Percentiles rank a stretch among this genome's conserved stretches.
Evolutionary conservation across 345 rosid genomes (phyloP).

Genomic region (Atalantia buxifolia): DNA sequence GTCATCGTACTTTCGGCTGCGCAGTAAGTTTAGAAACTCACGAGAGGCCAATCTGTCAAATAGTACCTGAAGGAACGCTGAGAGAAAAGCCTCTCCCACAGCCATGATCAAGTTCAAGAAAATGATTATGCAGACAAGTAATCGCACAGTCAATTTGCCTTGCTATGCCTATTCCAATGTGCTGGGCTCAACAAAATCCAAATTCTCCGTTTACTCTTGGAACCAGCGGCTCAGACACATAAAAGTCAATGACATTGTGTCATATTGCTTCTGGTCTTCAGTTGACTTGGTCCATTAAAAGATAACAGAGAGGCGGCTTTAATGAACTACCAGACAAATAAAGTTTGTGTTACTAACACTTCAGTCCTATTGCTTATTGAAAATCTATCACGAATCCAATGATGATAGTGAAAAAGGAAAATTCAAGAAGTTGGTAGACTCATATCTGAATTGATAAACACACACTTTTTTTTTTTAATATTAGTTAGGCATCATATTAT

Average conservation of each 20-base stretch:
- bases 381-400: too few species aligned
- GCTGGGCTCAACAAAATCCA: background rate
- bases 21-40: constrained; percentile 3
- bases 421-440: too few species aligned
- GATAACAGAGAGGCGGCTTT: fast-evolving
- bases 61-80: constrained; percentile 14
- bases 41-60: constrained; percentile 18
- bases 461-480: too few species aligned
- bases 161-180: background rate
- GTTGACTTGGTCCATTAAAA: too few species aligned
- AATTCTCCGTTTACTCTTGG: background rate
- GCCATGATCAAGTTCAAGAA: background rate
- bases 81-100: constrained; percentile 17
- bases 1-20: constrained; percentile 3
- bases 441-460: too few species aligned
- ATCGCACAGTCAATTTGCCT: background rate
- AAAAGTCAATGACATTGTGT: too few species aligned
- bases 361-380: too few species aligned
- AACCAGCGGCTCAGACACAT: background rate
- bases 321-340: too few species aligned
- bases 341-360: too few species aligned
- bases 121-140: background rate
- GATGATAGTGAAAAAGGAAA: too few species aligned
- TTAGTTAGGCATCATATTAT: too few species aligned
- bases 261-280: too few species aligned